These are phyloP conservation scores for Ustilago tritici DNA, from an alignment of 1,284 basidiomycete species.

Conservation along the genomic window DNA sequence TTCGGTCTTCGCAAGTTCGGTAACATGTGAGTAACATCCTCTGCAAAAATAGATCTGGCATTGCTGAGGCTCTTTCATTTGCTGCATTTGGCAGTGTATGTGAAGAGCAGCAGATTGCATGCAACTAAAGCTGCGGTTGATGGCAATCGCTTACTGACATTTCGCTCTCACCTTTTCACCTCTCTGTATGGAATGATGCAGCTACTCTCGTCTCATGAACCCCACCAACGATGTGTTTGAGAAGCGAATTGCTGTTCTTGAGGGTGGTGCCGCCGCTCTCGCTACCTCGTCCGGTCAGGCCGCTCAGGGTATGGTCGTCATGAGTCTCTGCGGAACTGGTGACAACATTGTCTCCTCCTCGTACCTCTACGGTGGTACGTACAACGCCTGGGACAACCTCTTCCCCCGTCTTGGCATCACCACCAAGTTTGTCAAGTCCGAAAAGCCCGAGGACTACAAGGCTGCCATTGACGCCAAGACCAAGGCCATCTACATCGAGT, in stretches of 20 bases:
- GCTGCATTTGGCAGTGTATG: background rate
- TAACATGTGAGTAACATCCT: constrained; percentile 73
- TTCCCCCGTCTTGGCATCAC: constrained; percentile 82
- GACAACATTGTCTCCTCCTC: constrained; percentile 83
- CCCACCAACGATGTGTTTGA: constrained; percentile 89
- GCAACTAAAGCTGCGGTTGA: background rate
- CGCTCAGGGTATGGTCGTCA: constrained; percentile 81
- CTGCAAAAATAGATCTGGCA: background rate
- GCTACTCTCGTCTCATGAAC: constrained; percentile 77
- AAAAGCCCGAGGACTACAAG: constrained; percentile 77
- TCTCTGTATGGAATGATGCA: constrained; percentile 4
- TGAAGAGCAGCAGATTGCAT: background rate
- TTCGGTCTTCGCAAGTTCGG: constrained; percentile 77
- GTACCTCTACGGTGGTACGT: constrained; percentile 74
- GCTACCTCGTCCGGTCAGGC: constrained; percentile 83
- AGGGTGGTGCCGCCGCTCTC: constrained; percentile 83
- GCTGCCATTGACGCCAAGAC: constrained; percentile 72
- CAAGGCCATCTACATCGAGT: constrained; percentile 79
- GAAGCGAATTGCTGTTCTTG: constrained; percentile 83
- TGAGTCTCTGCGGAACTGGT: constrained; percentile 76
- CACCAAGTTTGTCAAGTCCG: constrained; percentile 80
- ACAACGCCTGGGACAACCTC: constrained; percentile 84
- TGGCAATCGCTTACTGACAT: background rate
- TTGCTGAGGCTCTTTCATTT: background rate
- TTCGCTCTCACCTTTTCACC: too few relatives aligned